Evolutionary conservation across 1,284 basidiomycete species (phyloP).

Genomic region (Ustilago crameri): DNA sequence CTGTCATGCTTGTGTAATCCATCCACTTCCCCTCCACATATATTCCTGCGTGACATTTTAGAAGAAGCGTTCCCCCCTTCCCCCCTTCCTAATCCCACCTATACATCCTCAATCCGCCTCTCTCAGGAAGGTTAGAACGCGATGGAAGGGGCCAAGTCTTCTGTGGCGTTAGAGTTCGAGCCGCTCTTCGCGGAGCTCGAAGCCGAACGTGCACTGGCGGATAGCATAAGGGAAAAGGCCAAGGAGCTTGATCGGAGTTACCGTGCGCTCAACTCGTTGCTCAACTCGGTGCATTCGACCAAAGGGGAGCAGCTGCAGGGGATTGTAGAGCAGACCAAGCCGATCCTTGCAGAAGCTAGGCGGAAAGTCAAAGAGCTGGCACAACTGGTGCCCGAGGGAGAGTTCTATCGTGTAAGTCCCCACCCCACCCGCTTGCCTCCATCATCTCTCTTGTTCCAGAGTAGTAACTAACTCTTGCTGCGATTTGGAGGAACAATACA

Average conservation of each 20-base stretch:
- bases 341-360: slow-evolving; percentile 2
- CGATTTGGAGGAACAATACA: background rate
- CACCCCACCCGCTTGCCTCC: background rate
- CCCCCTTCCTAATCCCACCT: background rate
- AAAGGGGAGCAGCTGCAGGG: slow-evolving; percentile 12
- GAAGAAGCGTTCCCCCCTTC: background rate
- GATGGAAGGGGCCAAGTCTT: background rate
- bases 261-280: slow-evolving; percentile 29
- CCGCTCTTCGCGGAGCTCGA: slow-evolving; percentile 52
- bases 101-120: background rate
- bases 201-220: slow-evolving; percentile 30
- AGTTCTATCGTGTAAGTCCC: slow-evolving; percentile 40
- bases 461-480: no score
- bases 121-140: background rate
- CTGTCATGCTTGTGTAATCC: slow-evolving; percentile 28
- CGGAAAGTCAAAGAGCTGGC: slow-evolving; percentile 7
- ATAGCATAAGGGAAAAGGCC: slow-evolving; percentile 43
- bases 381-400: slow-evolving; percentile 24
- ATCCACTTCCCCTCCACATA: slow-evolving; percentile 8
- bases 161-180: slow-evolving; percentile 25
- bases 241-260: slow-evolving; percentile 51
- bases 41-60: no score
- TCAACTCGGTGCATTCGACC: slow-evolving; percentile 51
- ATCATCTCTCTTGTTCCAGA: background rate
- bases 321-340: background rate